Evolutionary conservation across 768 basidiomycete species (phyloP), one percentile per base, ranked within the genome.

Genomic region (Stropharia rugosoannulata): DNA sequence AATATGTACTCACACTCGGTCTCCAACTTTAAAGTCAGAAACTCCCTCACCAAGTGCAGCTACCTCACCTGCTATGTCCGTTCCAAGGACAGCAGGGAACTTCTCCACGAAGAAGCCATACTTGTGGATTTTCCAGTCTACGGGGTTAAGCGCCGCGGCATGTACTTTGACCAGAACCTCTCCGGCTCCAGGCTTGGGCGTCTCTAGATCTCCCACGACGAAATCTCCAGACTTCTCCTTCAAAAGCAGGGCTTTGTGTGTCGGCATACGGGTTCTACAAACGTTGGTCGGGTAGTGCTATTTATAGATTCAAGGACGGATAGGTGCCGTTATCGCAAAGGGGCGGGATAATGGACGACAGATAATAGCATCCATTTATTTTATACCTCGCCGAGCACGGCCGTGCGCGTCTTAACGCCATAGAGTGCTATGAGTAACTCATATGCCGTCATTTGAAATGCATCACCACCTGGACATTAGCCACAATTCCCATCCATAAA

Each of bases 21-120:
- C 82, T 2, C 82, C 83, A 27, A 72, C 71, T 56, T 77, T 70
- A 62, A 83, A 78, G 32, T 69, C 68, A 12, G 68, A 72, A 7
- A 86, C 83, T 1, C 76, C 79, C 53, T 78, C 76, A 2, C 83
- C 84, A 43, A 85, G 70, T 32, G 69, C 74, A 19, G 74, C 76
- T 5, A 85, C 76, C 1, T 76, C 73, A 4, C 84, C 84, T 39
- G 83, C 78, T 35, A 73, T 70, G 49, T 85, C 83, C 8, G 64
- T 68, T 1, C 84, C 84, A 0, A 79, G 55, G 1, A 84, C 66
- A 4, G 73, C 73, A 11, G 79, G 80, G 54, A 56, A 81, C 3
- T 64, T 50, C n/a, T 72, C 56, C n/a, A 78, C 42, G 54, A 71
- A 66, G 13, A 68, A 38, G 1, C 58, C 66, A 27, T 58, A 63